Base-by-base conservation (phyloP, 805 yeast genomes). In the Candida xyloterini region DNA sequence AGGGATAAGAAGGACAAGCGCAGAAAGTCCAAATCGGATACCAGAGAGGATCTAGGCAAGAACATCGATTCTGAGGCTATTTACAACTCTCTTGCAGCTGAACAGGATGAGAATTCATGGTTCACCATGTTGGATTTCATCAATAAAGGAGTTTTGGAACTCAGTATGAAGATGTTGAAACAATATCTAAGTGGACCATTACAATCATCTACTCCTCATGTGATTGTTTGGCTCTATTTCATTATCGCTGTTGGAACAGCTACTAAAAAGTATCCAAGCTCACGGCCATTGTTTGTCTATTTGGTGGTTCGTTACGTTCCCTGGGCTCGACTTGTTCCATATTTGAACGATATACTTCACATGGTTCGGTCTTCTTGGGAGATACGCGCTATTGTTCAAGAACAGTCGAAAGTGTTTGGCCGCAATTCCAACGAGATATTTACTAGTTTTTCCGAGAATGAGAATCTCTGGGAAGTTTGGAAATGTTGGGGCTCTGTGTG, bases 401-500 rank as follows among this genome's bases (percentile, higher is more conserved):
- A 48, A 10, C 48, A 45, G 30, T 9, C 33, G 10, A 27, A 37
- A 7, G 36, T 32, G 15, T 27, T 42, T 2, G 44, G 42, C 13
- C 26, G 43, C n/a, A 34, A 46, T 25, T 52, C 67, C n/a, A 63
- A 67, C 0, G 65, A 68, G 35, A 59, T 70, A 30, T 47, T 82
- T n/a, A 65, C 68, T 4, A 58, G 72, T 48, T 79, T 78, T 50
- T 71, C 77, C 47, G 67, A 74, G 34, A 71, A 76, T 55, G 91
- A 84, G 56, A 74, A 68, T 30, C 63, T 84, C 35, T 78, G 84
- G 30, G 95, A 85, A 60, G 83, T 80, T 15, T 84, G 90, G 90
- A 81, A 80, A 55, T 79, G 89, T 53, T 84, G 91, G 88, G 95
- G 95, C 2, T 75, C 88, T 0, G 57, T 85, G 29, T 84, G 93